Conservation (phyloP, 2,329 filamentous ascomycete species). For the Zymoseptoria crescenta region DNA sequence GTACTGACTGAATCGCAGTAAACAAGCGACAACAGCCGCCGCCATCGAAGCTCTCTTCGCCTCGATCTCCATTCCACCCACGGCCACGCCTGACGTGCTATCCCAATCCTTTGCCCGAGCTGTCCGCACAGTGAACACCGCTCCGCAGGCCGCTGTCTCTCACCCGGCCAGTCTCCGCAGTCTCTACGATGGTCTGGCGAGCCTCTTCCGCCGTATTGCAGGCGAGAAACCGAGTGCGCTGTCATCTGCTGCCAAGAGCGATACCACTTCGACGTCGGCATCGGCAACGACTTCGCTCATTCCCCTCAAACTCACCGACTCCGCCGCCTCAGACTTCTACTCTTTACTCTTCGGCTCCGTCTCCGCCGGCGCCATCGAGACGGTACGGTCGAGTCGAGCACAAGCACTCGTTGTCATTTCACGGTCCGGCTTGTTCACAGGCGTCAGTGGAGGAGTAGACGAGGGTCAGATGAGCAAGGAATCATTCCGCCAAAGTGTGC, state of each 20-base stretch:
- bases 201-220: slow-evolving; percentile 5
- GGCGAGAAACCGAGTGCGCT: not conserved
- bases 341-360: slow-evolving; percentile 20
- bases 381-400: slow-evolving; percentile 22
- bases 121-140: not conserved
- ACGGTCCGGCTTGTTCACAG: slow-evolving; percentile 4
- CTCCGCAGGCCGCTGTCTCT: not conserved
- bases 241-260: not conserved
- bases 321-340: slow-evolving; percentile 10
- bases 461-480: slow-evolving; percentile 14
- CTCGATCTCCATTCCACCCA: slow-evolving; percentile 6
- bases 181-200: slow-evolving; percentile 18
- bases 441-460: slow-evolving; percentile 8
- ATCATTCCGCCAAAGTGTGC: slow-evolving; percentile 15
- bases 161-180: slow-evolving; percentile 11
- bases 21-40: slow-evolving; percentile 20
- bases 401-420: slow-evolving; percentile 21
- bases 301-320: not conserved
- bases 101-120: not conserved
- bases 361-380: slow-evolving; percentile 20
- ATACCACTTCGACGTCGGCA: slow-evolving; percentile 5
- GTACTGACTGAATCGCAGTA: slow-evolving; percentile 12
- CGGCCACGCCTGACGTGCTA: not conserved
- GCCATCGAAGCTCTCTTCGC: slow-evolving; percentile 25
- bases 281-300: not conserved